Conservation (phyloP, 2,329 filamentous ascomycete genomes). For the Grosmannia serpens region DNA sequence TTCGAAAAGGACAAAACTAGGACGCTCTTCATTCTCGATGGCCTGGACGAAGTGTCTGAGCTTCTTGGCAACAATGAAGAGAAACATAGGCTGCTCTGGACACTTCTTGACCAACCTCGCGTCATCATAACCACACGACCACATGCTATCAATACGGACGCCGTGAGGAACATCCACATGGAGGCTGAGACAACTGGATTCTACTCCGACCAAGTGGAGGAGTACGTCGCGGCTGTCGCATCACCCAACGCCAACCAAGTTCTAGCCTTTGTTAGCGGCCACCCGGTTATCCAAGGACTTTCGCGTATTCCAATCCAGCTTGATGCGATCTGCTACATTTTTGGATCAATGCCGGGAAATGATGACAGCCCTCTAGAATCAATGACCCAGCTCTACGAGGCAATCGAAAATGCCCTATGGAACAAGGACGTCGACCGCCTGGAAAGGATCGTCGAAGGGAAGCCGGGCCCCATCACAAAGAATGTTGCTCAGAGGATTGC, state of each 20-base stretch:
- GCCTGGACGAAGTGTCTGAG: conserved; percentile 28
- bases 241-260: conserved; percentile 15
- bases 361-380: not conserved
- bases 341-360: conserved; percentile 13
- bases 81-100: conserved; percentile 13
- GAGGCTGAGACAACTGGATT: conserved; percentile 31
- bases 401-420: not conserved
- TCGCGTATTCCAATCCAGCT: conserved; percentile 31
- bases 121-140: conserved; percentile 28
- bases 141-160: not conserved
- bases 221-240: conserved; percentile 17
- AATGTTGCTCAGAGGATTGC: not conserved
- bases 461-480: not conserved
- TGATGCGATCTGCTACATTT: conserved; percentile 27
- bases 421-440: not conserved
- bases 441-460: not conserved
- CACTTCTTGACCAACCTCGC: conserved; percentile 21
- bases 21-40: conserved; percentile 29
- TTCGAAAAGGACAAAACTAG: not conserved
- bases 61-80: conserved; percentile 8
- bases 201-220: conserved; percentile 21
- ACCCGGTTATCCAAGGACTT: conserved; percentile 22
- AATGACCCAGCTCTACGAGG: not conserved
- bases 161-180: conserved; percentile 13
- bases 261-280: conserved; percentile 14